Conservation (phyloP, 169 alveolate genomes). For the Amoebophrya sp. region DNA sequence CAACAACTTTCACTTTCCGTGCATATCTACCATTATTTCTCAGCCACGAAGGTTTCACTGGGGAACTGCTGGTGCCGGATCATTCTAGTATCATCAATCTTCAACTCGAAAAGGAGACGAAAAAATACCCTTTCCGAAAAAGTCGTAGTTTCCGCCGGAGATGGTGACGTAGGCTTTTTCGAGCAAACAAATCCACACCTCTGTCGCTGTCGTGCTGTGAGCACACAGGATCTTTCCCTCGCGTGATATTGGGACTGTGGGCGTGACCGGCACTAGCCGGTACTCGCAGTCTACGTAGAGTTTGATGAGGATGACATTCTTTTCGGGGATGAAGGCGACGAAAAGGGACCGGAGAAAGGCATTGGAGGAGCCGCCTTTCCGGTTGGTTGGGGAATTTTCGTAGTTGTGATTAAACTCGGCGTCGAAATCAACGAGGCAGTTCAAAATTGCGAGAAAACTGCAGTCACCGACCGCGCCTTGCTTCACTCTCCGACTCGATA, state of each 20-base stretch:
- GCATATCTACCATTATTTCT: too few species aligned
- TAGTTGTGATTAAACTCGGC: background rate
- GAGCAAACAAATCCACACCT: background rate
- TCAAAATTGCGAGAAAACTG: background rate
- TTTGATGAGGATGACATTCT: background rate
- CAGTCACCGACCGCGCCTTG: constrained; percentile 22
- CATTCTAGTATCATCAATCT: too few species aligned
- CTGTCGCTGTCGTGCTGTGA: background rate
- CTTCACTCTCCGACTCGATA: background rate
- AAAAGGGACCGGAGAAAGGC: constrained; percentile 2
- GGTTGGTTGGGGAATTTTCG: background rate
- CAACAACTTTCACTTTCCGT: too few species aligned
- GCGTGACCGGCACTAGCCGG: constrained; percentile 27
- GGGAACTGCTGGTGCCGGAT: too few species aligned
- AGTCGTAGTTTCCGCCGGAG: background rate
- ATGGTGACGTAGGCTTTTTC: constrained; percentile 21
- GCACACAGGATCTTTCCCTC: constrained; percentile 25
- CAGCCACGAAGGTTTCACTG: too few species aligned
- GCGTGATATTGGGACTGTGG: background rate
- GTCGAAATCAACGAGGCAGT: background rate
- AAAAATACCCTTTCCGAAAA: background rate
- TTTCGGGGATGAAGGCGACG: constrained; percentile 15
- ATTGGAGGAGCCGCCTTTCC: background rate
- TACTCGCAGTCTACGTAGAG: constrained; percentile 23
- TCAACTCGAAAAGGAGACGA: too few species aligned